These are phyloP conservation scores for Microcera coccophila DNA, from an alignment of 2,329 filamentous ascomycete species.

Conservation along the genomic window DNA sequence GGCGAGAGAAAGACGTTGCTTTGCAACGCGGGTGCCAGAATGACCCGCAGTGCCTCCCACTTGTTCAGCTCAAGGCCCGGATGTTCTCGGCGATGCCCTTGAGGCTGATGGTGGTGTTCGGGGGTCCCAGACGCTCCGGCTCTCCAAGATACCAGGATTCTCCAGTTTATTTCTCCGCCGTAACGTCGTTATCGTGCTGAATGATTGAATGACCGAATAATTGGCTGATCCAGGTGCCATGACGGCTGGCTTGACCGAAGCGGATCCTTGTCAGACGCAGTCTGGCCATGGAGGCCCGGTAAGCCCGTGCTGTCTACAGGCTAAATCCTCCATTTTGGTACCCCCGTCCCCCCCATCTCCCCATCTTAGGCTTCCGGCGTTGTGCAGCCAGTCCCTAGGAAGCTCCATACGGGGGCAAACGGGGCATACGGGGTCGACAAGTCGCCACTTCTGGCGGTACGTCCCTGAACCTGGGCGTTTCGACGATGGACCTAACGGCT, in stretches of 20 bases:
- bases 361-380: not conserved
- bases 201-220: not conserved
- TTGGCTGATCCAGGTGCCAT: no score
- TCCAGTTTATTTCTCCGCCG: no score
- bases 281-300: not conserved
- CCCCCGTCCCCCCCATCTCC: not conserved
- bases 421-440: not conserved
- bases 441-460: not conserved
- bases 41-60: no score
- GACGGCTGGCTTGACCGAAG: not conserved
- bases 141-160: constrained; percentile 17
- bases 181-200: constrained; percentile 2
- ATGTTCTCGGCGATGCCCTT: constrained; percentile 3
- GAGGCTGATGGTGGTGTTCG: constrained; percentile 11
- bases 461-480: not conserved
- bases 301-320: not conserved
- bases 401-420: not conserved
- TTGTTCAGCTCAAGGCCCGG: not conserved
- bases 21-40: no score
- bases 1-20: no score
- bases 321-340: not conserved
- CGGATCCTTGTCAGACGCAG: not conserved
- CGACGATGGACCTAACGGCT: no score
- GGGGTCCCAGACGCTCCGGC: constrained; percentile 1
- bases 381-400: not conserved